Base-by-base conservation (phyloP, 208 protist species). In the Acanthamoeba royreba region DNA sequence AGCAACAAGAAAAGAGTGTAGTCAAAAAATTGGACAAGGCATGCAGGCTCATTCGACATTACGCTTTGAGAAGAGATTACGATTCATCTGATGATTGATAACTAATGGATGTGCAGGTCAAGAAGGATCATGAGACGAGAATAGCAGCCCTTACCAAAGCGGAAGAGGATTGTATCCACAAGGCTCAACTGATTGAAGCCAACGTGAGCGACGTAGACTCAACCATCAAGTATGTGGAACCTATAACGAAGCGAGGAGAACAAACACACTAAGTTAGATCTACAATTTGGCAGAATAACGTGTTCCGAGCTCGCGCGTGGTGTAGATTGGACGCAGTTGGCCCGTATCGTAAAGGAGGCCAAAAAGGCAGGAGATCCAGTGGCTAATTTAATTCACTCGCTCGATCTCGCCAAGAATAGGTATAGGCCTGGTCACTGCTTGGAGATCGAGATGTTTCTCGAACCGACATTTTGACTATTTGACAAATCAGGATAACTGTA, bases 11-110 rank as follows among this genome's bases (percentile, higher is more conserved):
- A 49, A 97, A 92, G 3, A 94, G 94, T 19, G 98, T 96, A 15
- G 74, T 98, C 69, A 97, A 97, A 17, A 99, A 99, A 92, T 92
- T 98, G 42, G 98, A 98, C 40, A 98, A 98, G 94, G 98, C 99
- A 31, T 95, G 97, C 49, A 83, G 49, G 49, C 49, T 55, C 38
- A 9, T 9, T 79, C 66, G 9, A 9, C 33, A 22, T 79, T 79
- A 22, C 13, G 38, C 25, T 79, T 35, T 79, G 66, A 17, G 11
- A 22, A 22, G 31, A 25, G 22, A 63, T 63, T 63, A 25, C 53
- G 22, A 25, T 63, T 25, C 53, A 63, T 25, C 53, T 25, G 22
- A 22, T 25, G 53, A 63, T 25, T 25, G 31, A 79, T 43, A 22
- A 43, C 25, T 9, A 31, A 43, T 83, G 42, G 22, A 42, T 4